phyloP scores from a whole-genome alignment of 2,329 filamentous ascomycete species.

The Neopestalotiopsis clavispora region DNA sequence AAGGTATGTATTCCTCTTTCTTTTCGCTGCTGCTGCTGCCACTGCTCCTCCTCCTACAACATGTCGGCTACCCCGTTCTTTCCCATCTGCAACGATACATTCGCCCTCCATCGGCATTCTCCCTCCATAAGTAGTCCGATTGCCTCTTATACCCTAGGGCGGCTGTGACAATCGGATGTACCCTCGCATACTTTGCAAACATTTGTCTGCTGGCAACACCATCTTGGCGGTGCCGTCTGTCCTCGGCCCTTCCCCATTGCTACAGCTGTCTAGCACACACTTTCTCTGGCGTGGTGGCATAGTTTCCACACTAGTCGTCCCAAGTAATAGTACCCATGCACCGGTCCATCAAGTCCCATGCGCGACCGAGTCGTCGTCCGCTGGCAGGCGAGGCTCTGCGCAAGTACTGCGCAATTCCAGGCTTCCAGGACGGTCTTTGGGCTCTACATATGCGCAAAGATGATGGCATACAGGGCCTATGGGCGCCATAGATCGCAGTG shows the following conservation, averaged over 20 bases:
- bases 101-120: conserved; percentile 31
- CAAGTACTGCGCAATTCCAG: not conserved
- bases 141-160: conserved; percentile 30
- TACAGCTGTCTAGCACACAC: conserved; percentile 37
- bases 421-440: not conserved
- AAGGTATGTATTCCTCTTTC: conserved; percentile 34
- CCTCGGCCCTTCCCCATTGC: conserved; percentile 38
- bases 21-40: conserved; percentile 5
- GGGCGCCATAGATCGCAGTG: conserved; percentile 15
- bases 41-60: conserved; percentile 17
- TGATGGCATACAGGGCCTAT: conserved; percentile 17
- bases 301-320: conserved; percentile 32
- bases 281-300: conserved; percentile 26
- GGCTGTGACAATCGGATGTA: conserved; percentile 35
- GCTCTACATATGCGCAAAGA: not conserved
- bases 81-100: conserved; percentile 41
- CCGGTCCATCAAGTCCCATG: not conserved
- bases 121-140: conserved; percentile 1
- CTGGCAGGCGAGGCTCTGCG: conserved; percentile 24
- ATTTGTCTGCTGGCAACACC: conserved; percentile 35
- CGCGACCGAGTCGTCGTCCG: conserved; percentile 20
- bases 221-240: conserved; percentile 31
- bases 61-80: conserved; percentile 26
- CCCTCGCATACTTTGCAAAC: conserved; percentile 35
- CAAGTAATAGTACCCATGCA: conserved; percentile 32